Evolutionary conservation across 1,284 basidiomycete species (phyloP).

Genomic region (Amylostereum areolatum): DNA sequence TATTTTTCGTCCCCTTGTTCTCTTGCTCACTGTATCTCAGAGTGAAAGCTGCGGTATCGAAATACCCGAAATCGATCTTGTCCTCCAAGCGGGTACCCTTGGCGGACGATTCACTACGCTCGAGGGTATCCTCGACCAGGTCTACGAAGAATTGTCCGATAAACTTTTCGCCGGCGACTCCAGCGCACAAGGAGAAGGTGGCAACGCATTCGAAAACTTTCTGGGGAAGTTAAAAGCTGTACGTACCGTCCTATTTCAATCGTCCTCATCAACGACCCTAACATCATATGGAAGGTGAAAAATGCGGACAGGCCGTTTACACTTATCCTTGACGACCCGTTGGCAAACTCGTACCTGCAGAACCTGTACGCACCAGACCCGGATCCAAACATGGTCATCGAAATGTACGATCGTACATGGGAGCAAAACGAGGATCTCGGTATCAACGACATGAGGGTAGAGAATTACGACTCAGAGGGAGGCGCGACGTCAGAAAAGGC

Average conservation of each 20-base stretch:
- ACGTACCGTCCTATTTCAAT: constrained; percentile 15
- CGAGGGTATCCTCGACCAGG: constrained; percentile 91
- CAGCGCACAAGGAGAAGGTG: constrained; percentile 35
- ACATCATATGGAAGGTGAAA: constrained; percentile 52
- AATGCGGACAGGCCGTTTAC: constrained; percentile 78
- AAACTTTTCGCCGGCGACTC: constrained; percentile 90
- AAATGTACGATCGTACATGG: constrained; percentile 78
- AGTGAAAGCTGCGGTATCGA: constrained; percentile 88
- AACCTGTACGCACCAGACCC: constrained; percentile 91
- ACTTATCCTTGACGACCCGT: constrained; percentile 90
- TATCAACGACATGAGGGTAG: constrained; percentile 93
- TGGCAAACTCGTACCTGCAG: constrained; percentile 95
- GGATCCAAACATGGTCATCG: constrained; percentile 86
- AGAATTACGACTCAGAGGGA: constrained; percentile 63
- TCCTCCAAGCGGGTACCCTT: constrained; percentile 88
- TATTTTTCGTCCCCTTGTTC: neutral
- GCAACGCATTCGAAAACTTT: constrained; percentile 68
- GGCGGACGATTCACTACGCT: constrained; percentile 98
- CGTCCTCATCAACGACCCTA: constrained; percentile 1
- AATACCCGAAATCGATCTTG: constrained; percentile 95
- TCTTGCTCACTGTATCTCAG: constrained; percentile 30
- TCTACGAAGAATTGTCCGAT: constrained; percentile 92
- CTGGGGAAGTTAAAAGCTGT: constrained; percentile 76
- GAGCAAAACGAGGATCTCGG: constrained; percentile 97
- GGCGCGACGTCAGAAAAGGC: too few relatives aligned